Evolutionary conservation across 2,329 filamentous ascomycete genomes (phyloP), one percentile per base, ranked within the genome.

Genomic region (Xylaria sp.): DNA sequence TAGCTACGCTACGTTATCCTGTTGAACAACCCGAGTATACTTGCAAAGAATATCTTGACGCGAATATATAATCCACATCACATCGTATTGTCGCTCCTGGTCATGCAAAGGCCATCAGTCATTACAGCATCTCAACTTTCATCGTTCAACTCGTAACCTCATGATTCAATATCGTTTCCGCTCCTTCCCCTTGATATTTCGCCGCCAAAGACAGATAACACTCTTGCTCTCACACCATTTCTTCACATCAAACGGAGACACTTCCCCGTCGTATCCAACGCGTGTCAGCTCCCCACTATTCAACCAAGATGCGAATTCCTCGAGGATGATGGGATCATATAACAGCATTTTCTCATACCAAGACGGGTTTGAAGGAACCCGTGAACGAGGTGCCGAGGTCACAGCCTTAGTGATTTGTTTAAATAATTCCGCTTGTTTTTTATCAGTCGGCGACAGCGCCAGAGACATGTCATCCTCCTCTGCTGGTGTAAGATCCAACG

Each of bases 291-390:
- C 86, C 12, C 89, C 89, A 3, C 83, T 83, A 69, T 97, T 97
- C 15, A 98, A 78, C 91, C 93, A 98, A 0, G 80, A 78, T 0
- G 94, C 85, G 14, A 99, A 80, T 67, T 97, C 93, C 76, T 98
- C 94, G 0, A 97, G 77, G 1, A 95, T 83, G 45, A 99, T 90
- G 0, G 94, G 92, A 71, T 98, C 94, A 74, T 96, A 98, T 74
- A 98, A 86, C 5, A 98, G 81, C 49, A 99, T 97, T 78, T 93
- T 96, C 77, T 98, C 92, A 70, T 96, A 84, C 92, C 94, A 98
- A 2, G 87, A 92, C 14, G 87, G 87, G 2, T 82, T 74, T 6
- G 67, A 66, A 0, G 82, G 77, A 66, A 88, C 79, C 3, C 70
- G 79, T 0, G 84, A 81, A 12, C 79, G 80, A 2, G 86, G 81